Conservation (phyloP, 1,284 basidiomycete genomes). For the Exsudoporus floridanus region DNA sequence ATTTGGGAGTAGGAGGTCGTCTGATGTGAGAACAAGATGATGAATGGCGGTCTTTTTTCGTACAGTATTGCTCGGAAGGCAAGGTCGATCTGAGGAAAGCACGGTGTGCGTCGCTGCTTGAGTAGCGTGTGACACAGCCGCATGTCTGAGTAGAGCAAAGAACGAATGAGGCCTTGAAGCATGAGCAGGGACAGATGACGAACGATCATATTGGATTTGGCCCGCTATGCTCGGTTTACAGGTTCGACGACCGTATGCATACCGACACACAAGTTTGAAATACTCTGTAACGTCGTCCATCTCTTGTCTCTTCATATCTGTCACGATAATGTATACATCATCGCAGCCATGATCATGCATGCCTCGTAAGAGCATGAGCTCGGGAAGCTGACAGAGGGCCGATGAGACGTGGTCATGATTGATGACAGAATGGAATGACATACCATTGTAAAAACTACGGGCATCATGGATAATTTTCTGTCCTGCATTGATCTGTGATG, state of each 20-base stretch:
- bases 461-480: constrained; percentile 70
- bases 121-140: constrained; percentile 62
- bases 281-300: constrained; percentile 77
- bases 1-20: constrained; percentile 77
- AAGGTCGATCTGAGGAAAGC: constrained; percentile 76
- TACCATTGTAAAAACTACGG: constrained; percentile 76
- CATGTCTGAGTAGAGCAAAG: constrained; percentile 49
- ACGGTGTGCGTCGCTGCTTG: constrained; percentile 64
- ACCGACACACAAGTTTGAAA: constrained; percentile 66
- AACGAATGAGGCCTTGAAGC: constrained; percentile 9
- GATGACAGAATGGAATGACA: constrained; percentile 16
- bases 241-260: constrained; percentile 56
- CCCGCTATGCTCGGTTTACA: constrained; percentile 65
- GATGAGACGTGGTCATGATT: constrained; percentile 11
- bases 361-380: constrained; percentile 71
- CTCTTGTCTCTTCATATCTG: constrained; percentile 69
- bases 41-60: constrained; percentile 70
- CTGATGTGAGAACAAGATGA: constrained; percentile 74
- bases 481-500: constrained; percentile 72
- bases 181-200: constrained; percentile 25
- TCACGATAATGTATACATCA: constrained; percentile 72
- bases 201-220: constrained; percentile 65
- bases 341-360: constrained; percentile 78
- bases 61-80: constrained; percentile 67
- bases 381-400: constrained; percentile 52